Evolutionary conservation across 306 rosid genomes (phyloP), one percentile per base, ranked within the genome.

Genomic region (Casuarina cunninghamiana): DNA sequence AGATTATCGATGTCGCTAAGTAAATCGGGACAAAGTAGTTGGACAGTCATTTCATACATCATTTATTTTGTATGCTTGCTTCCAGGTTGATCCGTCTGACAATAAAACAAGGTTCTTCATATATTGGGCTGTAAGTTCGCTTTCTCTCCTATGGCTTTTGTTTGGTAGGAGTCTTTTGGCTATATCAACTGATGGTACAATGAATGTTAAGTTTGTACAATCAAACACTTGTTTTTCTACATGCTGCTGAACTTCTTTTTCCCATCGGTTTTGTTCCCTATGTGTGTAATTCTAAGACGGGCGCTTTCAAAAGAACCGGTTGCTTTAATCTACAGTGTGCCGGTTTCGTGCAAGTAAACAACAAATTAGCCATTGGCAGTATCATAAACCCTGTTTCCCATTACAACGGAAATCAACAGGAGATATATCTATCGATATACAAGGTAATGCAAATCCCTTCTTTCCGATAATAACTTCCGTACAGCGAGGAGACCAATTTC

Each of bases 111-210:
- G 38, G 19, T 66, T 77, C n/a, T 82, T 78, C 76, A 32, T 15
- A 55, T 82, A 6, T 38, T 78, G 79, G 79, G 78, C 82, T 45
- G 82, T 82, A 77, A 82, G 82, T 81, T 11, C 10, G 38, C 39
- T 21, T 57, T 57, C 21, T 4, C 10, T 57, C 19, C 9, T 11
- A 55, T 17, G 62, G 32, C 32, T 26, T 26, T 1, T 26, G 32
- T 26, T 26, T 26, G 32, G 32, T 26, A 0, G 32, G 32, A 26
- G 32, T 26, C 32, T 26, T 26, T 26, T 26, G 32, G 32, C 32
- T 26, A 26, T 26, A 26, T 26, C 32, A 26, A 1, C 32, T 26
- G 32, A 26, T 26, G 32, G 32, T 26, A 26, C 32, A 26, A 26
- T 26, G 32, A 26, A 26, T 26, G 32, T 26, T 0, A 26, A 26